Base-by-base conservation (phyloP, 2,329 filamentous ascomycete species). In the Arachnomyces sp. region DNA sequence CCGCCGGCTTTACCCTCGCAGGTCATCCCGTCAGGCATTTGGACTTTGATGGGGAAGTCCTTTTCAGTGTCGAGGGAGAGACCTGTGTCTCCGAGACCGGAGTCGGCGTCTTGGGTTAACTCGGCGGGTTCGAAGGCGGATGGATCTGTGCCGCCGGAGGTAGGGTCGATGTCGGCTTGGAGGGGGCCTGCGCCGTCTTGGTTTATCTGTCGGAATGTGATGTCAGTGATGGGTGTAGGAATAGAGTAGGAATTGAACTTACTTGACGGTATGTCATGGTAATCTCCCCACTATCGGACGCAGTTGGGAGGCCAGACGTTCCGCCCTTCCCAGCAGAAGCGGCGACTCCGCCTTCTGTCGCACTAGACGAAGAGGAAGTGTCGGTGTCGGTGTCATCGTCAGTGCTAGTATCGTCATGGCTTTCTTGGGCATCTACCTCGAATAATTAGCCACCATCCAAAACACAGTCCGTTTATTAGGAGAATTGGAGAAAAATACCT, bases 161-260 rank as follows among this genome's bases (percentile, higher is more conserved):
- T 80, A 31, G 68, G 62, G 52, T 84, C 80, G 36, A 84, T 66
- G 32, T 68, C 66, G 7, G 79, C 79, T 21, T 66, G 72, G 35
- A 84, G 63, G 1, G 78, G 78, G 2, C 80, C 80, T 0, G 79
- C 80, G 15, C 80, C 80, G 51, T 84, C 80, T 60, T 83, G 79
- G 71, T 84, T 84, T 65, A 84, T 75, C 50, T 52, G 14, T 13
- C 4, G 25, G 31, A 4, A 16, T 2, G 9, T 34, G 38, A 29
- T 8, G 38, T 18, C 30, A 30, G 18, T 31, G 29, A 15, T 15
- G 33, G 5, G 16, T 17, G 7, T 39, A 21, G 28, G 13, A 9
- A 31, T 12, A 21, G 13, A 7, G 18, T 34, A 11, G 33, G 33
- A 11, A 13, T 34, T 14, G 21, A 31, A 30, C 42, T 39, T 44